Evolutionary conservation across 306 rosid species (phyloP), one percentile per base, ranked within the genome.

Genomic region (Bauhinia variegata): DNA sequence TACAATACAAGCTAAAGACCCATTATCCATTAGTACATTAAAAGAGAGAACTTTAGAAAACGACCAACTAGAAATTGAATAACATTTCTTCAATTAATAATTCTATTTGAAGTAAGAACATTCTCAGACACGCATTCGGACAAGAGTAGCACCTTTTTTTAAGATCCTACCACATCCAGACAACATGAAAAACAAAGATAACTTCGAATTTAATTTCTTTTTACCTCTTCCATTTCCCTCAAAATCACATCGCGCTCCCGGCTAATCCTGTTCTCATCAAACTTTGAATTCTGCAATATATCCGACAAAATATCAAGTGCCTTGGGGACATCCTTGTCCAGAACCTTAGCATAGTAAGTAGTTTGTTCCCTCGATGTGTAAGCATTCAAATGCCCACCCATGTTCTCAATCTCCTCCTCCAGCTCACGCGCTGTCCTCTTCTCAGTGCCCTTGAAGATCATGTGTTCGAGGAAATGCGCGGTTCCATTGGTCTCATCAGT

Each of bases 151-250:
- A 23, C 28, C 28, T 23, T 23, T 23, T 23, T 23, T 23, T 23
- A 23, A 23, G 28, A 23, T 23, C 28, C 28, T 23, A 23, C 28
- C 2, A 23, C 28, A 23, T 23, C 28, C 28, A 23, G 28, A 23
- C 28, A 23, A 23, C 28, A 23, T 23, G 28, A 23, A 23, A 23
- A 23, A 23, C 28, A 23, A 23, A 23, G 28, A 23, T 23, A 23
- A 23, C 28, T 23, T 36, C 5, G 14, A 39, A 11, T 50, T 41
- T 10, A 19, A 12, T 16, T 63, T 47, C 41, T 46, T 32, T 73
- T 51, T 72, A 90, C 98, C 98, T 92, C 98, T 36, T 92, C 96
- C 98, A 92, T 89, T 64, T 92, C 98, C 77, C 95, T 80, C 13
- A 89, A 86, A 74, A 92, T 92, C 30, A 92, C 96, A 16, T 87